Conservation (phyloP, 1,284 basidiomycete genomes). For the Ustilago sp. region DNA sequence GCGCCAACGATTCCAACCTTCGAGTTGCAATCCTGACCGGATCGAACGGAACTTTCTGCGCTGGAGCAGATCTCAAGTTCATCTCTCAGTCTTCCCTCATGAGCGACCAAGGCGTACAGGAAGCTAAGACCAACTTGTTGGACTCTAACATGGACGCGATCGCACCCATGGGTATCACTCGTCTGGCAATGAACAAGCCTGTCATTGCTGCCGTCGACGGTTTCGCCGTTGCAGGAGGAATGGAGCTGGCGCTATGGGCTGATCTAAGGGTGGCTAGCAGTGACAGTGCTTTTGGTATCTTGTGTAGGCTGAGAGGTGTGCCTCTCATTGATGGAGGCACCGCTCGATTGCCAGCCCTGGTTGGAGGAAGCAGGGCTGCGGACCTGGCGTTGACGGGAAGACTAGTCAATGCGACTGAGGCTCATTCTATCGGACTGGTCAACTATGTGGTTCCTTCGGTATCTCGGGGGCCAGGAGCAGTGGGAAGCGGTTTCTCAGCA, state of each 20-base stretch:
- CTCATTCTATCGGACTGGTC: conserved; percentile 31
- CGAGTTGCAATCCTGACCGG: conserved; percentile 39
- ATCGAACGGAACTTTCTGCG: conserved; percentile 29
- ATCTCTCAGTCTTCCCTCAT: conserved; percentile 18
- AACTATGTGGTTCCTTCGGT: conserved; percentile 25
- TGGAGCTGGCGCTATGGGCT: conserved; percentile 46
- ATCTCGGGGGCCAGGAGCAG: neutral
- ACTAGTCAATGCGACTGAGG: conserved; percentile 31
- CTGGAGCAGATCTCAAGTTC: conserved; percentile 43
- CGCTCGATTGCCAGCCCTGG: conserved; percentile 32
- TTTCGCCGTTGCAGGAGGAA: conserved; percentile 44
- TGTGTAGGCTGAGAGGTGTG: conserved; percentile 45
- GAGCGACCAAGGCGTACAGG: neutral
- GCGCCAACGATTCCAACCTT: conserved; percentile 26
- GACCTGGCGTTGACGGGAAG: conserved; percentile 39
- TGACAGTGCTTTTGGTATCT: conserved; percentile 26
- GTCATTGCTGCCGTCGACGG: conserved; percentile 44
- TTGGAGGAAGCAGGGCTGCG: conserved; percentile 33
- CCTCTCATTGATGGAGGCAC: conserved; percentile 49
- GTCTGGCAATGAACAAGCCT: conserved; percentile 46
- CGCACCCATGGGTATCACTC: conserved; percentile 45
- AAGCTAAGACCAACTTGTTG: conserved; percentile 18
- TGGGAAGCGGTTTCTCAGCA: conserved; percentile 4
- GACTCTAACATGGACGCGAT: conserved; percentile 44
- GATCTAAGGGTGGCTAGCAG: conserved; percentile 35